Percentiles rank a stretch among this genome's conserved stretches.
Conservation (phyloP, 2,329 filamentous ascomycete species). For the Coniochaeta hoffmannii region DNA sequence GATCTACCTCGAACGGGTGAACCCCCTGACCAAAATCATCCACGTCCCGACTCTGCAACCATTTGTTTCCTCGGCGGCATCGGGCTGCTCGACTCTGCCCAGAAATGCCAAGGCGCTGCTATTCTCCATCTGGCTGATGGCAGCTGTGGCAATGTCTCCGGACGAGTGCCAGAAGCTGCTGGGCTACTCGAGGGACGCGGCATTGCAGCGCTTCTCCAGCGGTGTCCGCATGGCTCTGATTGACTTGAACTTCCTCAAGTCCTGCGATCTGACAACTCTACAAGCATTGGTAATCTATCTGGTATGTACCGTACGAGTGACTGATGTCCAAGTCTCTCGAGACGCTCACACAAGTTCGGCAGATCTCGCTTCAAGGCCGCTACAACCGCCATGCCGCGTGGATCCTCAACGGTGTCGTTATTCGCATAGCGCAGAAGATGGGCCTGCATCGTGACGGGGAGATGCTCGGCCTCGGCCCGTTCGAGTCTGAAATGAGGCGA, state of each 20-base stretch:
- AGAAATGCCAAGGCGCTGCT: slow-evolving; percentile 54
- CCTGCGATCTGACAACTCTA: slow-evolving; percentile 49
- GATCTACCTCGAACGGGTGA: slow-evolving; percentile 64
- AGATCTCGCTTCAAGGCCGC: slow-evolving; percentile 50
- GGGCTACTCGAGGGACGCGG: slow-evolving; percentile 39
- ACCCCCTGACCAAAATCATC: slow-evolving; percentile 64
- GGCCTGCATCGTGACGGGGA: slow-evolving; percentile 58
- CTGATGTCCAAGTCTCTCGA: not conserved
- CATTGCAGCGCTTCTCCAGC: slow-evolving; percentile 42
- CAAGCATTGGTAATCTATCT: slow-evolving; percentile 53
- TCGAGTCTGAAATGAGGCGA: slow-evolving; percentile 61
- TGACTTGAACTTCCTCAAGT: slow-evolving; percentile 49
- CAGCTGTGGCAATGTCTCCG: slow-evolving; percentile 46
- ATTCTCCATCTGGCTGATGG: slow-evolving; percentile 59
- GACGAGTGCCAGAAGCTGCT: slow-evolving; percentile 48
- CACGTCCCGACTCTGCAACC: slow-evolving; percentile 65
- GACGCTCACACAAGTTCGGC: slow-evolving; percentile 10
- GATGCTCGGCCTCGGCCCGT: slow-evolving; percentile 46
- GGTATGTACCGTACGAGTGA: slow-evolving; percentile 25
- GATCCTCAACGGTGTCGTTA: slow-evolving; percentile 52
- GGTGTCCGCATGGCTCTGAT: slow-evolving; percentile 43
- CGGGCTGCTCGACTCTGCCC: slow-evolving; percentile 45
- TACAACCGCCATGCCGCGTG: slow-evolving; percentile 53
- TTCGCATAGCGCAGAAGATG: slow-evolving; percentile 61
- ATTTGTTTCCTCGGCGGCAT: slow-evolving; percentile 55